Percentiles rank a stretch among this genome's conserved stretches.
Conservation (phyloP, 805 yeast species). For the Jamesozyma spencerorum region DNA sequence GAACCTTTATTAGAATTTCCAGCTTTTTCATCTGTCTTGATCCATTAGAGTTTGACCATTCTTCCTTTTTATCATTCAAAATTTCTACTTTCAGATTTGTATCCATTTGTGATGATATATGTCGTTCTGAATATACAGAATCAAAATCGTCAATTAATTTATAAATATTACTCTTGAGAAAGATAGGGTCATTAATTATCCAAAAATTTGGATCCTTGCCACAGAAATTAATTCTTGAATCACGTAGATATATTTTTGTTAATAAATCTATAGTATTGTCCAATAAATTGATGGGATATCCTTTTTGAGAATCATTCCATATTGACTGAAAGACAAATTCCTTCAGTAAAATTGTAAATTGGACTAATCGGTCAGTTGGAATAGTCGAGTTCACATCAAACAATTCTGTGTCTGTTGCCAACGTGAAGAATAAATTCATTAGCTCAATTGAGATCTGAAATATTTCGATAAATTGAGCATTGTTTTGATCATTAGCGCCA, state of each 20-base stretch:
- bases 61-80: background rate
- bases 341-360: conserved; percentile 15
- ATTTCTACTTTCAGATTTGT: background rate
- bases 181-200: conserved; percentile 16
- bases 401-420: conserved; percentile 26
- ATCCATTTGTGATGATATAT: background rate
- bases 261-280: conserved; percentile 14
- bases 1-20: conserved; percentile 52
- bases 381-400: conserved; percentile 9
- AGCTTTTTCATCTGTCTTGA: conserved; percentile 29
- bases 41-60: conserved; percentile 4
- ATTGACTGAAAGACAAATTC: conserved; percentile 15
- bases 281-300: conserved; percentile 4
- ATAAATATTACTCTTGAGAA: conserved; percentile 14
- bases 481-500: background rate
- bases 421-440: conserved; percentile 17
- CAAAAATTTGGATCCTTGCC: conserved; percentile 1
- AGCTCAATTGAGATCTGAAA: conserved; percentile 13
- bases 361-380: conserved; percentile 11
- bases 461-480: background rate
- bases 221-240: conserved; percentile 12
- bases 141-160: conserved; percentile 7
- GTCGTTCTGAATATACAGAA: background rate
- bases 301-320: conserved; percentile 12
- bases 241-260: conserved; percentile 23